Conservation (phyloP, 306 rosid genomes). For the Rubus parviflorus region DNA sequence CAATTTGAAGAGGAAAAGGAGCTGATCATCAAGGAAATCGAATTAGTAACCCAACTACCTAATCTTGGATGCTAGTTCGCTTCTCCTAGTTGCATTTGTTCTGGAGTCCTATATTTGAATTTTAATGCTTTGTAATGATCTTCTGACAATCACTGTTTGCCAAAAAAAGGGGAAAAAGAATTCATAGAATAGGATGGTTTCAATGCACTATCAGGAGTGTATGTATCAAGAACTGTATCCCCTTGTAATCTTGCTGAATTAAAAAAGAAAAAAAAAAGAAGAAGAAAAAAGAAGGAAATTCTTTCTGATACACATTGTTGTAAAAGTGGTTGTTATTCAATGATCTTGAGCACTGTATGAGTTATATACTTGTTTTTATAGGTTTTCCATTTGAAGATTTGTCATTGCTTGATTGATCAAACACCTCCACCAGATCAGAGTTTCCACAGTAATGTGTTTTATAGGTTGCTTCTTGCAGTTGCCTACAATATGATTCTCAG, state of each 20-base stretch:
- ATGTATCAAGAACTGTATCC: slow-evolving; percentile 9
- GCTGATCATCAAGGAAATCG: slow-evolving; percentile 77
- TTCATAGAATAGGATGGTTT: background rate
- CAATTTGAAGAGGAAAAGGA: slow-evolving; percentile 96
- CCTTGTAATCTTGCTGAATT: slow-evolving; percentile 17
- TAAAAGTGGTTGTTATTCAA: slow-evolving; percentile 8
- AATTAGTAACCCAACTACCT: slow-evolving; percentile 36
- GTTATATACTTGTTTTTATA: background rate
- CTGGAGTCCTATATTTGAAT: slow-evolving; percentile 13
- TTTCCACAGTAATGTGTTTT: background rate
- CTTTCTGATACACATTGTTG: background rate
- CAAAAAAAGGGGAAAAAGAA: background rate
- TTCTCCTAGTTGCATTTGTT: slow-evolving; percentile 25
- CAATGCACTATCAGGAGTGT: slow-evolving; percentile 5
- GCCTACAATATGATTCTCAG: background rate
- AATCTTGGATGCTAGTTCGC: slow-evolving; percentile 27
- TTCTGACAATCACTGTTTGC: slow-evolving; percentile 15
- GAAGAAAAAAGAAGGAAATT: background rate
- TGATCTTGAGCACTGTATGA: background rate
- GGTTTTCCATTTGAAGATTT: background rate
- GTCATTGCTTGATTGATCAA: slow-evolving; percentile 1
- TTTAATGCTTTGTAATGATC: slow-evolving; percentile 26
- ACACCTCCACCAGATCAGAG: background rate
- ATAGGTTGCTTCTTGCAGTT: background rate
- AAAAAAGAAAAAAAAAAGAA: background rate